Evolutionary conservation across 176 grass and related monocot genomes (phyloP).

Genomic region (Poa annua): DNA sequence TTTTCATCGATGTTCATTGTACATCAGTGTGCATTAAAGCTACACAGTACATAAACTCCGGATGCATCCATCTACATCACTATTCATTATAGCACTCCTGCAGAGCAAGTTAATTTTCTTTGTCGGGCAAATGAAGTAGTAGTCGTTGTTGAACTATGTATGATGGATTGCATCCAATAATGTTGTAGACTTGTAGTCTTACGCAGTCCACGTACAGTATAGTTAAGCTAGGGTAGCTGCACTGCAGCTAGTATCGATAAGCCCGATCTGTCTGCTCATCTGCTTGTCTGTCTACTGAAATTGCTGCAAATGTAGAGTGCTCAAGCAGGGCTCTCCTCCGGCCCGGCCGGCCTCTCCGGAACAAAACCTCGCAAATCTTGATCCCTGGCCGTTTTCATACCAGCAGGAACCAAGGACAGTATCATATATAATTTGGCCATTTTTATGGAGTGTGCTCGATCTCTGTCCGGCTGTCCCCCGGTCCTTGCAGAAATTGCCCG

Average conservation of each 20-base stretch:
- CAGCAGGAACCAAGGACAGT: no score
- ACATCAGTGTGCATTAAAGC: no score
- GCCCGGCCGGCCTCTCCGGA: not conserved
- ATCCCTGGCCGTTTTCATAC: not conserved
- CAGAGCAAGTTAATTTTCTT: no score
- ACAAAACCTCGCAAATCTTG: not conserved
- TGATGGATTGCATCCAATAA: no score
- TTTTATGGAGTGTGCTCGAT: not conserved
- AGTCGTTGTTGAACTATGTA: no score
- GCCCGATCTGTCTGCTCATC: not conserved
- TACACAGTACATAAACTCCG: no score
- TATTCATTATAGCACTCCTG: no score
- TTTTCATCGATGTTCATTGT: not conserved
- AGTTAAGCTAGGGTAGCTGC: not conserved
- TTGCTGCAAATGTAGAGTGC: not conserved
- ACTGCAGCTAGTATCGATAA: not conserved
- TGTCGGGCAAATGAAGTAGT: no score
- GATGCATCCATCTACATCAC: no score
- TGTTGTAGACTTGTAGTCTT: no score
- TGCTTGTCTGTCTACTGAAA: not conserved
- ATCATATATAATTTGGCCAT: no score
- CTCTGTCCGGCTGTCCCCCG: no score
- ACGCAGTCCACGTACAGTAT: not conserved
- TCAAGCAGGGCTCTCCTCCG: not conserved
- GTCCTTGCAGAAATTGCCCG: not conserved